Conservation (phyloP, 2,329 filamentous ascomycete genomes). For the Trichoderma atroviride region DNA sequence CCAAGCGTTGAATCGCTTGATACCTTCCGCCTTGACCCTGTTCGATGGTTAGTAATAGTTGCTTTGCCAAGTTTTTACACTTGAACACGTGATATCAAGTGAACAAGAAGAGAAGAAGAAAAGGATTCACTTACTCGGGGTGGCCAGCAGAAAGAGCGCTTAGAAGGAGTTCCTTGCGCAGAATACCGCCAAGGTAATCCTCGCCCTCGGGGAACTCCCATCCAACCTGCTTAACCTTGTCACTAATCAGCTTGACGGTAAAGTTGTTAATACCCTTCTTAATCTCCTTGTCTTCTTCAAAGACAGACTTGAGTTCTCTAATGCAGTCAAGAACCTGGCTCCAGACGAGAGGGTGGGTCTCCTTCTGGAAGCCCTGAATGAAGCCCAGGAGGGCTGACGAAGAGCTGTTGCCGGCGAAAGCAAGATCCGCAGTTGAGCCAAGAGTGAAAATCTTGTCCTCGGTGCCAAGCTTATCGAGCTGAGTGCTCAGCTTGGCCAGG, state of each 20-base stretch:
- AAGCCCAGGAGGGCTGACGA: constrained; percentile 83
- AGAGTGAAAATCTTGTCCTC: constrained; percentile 93
- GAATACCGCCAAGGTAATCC: constrained; percentile 77
- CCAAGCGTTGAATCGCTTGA: constrained; percentile 80
- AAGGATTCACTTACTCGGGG: constrained; percentile 58
- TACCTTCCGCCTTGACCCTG: constrained; percentile 71
- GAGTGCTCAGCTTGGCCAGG: constrained; percentile 76
- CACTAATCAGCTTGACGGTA: constrained; percentile 72
- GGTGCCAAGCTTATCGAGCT: constrained; percentile 73
- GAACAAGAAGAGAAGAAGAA: not conserved
- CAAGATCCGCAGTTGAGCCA: constrained; percentile 85
- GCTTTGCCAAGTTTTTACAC: not conserved
- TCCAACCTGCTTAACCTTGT: constrained; percentile 76
- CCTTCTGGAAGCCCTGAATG: constrained; percentile 78
- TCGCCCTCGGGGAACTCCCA: constrained; percentile 82
- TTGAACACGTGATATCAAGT: not conserved
- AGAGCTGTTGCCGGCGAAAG: constrained; percentile 81
- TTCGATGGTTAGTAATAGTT: not conserved
- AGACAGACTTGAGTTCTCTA: constrained; percentile 78
- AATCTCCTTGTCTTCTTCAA: constrained; percentile 73
- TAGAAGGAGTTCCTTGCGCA: constrained; percentile 79
- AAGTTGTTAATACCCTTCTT: constrained; percentile 77
- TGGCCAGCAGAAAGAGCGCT: constrained; percentile 78
- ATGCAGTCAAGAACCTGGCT: constrained; percentile 79
- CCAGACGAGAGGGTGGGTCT: constrained; percentile 88